A percentile compares a stretch with the other conserved stretches of the same genome.
These are phyloP conservation scores for Candida manassasensis DNA, from an alignment of 805 yeast genomes.

Conservation along the genomic window DNA sequence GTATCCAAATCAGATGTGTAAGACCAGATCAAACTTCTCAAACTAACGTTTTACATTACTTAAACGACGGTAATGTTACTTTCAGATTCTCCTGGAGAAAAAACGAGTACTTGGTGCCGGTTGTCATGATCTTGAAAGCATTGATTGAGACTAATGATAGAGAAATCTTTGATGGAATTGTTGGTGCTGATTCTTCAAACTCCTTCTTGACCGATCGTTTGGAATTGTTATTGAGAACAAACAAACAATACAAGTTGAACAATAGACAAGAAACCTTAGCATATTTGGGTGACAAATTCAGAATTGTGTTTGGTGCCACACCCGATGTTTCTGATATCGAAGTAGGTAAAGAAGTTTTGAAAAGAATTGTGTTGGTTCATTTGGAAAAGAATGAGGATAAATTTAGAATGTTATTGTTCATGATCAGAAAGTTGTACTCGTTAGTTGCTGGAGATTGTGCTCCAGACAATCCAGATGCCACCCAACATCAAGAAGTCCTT, in stretches of 20 bases:
- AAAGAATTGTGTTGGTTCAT: constrained; percentile 86
- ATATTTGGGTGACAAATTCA: constrained; percentile 91
- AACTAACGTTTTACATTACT: constrained; percentile 93
- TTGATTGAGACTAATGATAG: constrained; percentile 86
- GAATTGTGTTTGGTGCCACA: constrained; percentile 86
- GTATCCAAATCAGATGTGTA: constrained; percentile 91
- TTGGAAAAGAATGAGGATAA: constrained; percentile 70
- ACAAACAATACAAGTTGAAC: constrained; percentile 72
- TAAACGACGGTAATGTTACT: constrained; percentile 93
- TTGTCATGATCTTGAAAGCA: constrained; percentile 86
- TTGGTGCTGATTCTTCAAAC: constrained; percentile 80
- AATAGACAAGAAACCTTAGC: constrained; percentile 88
- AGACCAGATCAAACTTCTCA: constrained; percentile 98
- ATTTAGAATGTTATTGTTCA: constrained; percentile 81
- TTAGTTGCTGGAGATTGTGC: constrained; percentile 95
- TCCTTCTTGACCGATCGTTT: constrained; percentile 97
- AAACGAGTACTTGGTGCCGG: constrained; percentile 92
- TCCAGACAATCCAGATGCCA: constrained; percentile 98
- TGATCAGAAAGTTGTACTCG: constrained; percentile 92
- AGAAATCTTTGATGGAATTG: constrained; percentile 93
- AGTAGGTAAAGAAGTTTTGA: constrained; percentile 81
- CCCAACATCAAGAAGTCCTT: constrained; percentile 95
- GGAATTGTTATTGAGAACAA: constrained; percentile 84
- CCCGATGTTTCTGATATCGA: constrained; percentile 85
- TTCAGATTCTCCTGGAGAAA: constrained; percentile 97